Base-by-base conservation (phyloP, 768 basidiomycete species). In the Kwoniella europaea region DNA sequence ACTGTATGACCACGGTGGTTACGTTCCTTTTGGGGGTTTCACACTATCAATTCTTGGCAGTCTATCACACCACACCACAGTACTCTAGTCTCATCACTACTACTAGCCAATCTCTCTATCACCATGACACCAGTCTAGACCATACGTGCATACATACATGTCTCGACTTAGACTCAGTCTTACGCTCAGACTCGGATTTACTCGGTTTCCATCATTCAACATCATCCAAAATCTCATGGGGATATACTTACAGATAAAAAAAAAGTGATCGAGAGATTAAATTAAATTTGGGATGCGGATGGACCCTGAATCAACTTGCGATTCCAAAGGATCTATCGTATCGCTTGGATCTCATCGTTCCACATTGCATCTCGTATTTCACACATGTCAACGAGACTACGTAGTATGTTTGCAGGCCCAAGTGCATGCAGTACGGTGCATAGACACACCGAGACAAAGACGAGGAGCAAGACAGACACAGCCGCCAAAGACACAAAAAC, bases 211-310 rank as follows among this genome's bases (percentile, higher is more conserved):
- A 59, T 27, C n/a, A 27, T 15, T 1, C 29, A 13, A 12, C 24
- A 20, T 55, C 18, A 3, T 55, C 54, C 54, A 55, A 55, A 55
- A 16, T 55, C 54, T 56, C 20, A 20, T 56, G 55, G 55, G 55
- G 55, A 59, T 16, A 59, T 16, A 59, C 57, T 27, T 29, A 20
- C 10, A 9, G 57, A 59, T 16, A 59, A 18, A 59, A 43, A 43
- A 43, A 27, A 61, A 7, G 35, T 44, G 59, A 61, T 61, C 59
- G 59, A 61, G 46, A 61, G 59, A 61, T 61, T 61, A 61, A 61
- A 61, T 61, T 61, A 61, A 61, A 43, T 61, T 43, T n/a, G 57
- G 57, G n/a, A 22, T 9, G 9, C 27, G 24, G 16, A 29, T n/a
- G 10, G 43, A 29, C 59, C 59, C 41, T 29, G 41, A 44, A 55